These are phyloP conservation scores for Teratosphaeriaceae sp. DNA, from an alignment of 2,329 filamentous ascomycete species.

Conservation along the genomic window DNA sequence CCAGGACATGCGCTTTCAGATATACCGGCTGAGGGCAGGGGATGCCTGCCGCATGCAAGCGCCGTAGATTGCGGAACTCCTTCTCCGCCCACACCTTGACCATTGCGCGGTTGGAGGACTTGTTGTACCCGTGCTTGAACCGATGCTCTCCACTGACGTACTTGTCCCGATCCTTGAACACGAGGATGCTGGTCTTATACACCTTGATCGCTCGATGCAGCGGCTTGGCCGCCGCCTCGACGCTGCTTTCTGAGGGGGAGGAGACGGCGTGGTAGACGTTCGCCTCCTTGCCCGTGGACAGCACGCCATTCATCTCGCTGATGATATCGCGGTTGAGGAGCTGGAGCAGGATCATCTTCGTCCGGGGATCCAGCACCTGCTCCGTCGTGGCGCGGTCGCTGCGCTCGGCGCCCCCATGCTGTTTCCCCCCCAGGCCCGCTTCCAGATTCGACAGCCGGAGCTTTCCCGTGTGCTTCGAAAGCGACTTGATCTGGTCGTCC, in stretches of 20 bases:
- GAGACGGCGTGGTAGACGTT: conserved; percentile 92
- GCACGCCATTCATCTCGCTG: conserved; percentile 86
- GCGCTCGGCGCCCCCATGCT: conserved; percentile 53
- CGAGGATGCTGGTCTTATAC: conserved; percentile 96
- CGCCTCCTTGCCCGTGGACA: conserved; percentile 95
- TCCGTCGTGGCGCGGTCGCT: conserved; percentile 89
- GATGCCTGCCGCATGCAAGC: conserved; percentile 77
- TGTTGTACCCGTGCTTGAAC: conserved; percentile 86
- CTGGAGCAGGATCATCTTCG: conserved; percentile 90
- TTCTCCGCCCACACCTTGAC: conserved; percentile 99
- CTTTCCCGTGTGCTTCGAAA: conserved; percentile 79
- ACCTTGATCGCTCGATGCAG: conserved; percentile 90
- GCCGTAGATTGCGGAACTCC: conserved; percentile 87
- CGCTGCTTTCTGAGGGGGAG: conserved; percentile 48
- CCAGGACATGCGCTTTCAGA: conserved; percentile 87
- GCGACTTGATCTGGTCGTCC: conserved; percentile 80
- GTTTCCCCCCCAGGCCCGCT: conserved; percentile 45
- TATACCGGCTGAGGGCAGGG: conserved; percentile 84
- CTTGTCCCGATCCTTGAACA: conserved; percentile 95
- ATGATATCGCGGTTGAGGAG: conserved; percentile 91
- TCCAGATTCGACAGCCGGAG: conserved; percentile 66
- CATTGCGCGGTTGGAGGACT: conserved; percentile 93
- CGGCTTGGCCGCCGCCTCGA: conserved; percentile 37
- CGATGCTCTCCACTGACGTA: conserved; percentile 94
- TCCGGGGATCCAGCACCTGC: conserved; percentile 88